Conservation (phyloP, 176 grass and related monocot species). For the Zea luxurians region DNA sequence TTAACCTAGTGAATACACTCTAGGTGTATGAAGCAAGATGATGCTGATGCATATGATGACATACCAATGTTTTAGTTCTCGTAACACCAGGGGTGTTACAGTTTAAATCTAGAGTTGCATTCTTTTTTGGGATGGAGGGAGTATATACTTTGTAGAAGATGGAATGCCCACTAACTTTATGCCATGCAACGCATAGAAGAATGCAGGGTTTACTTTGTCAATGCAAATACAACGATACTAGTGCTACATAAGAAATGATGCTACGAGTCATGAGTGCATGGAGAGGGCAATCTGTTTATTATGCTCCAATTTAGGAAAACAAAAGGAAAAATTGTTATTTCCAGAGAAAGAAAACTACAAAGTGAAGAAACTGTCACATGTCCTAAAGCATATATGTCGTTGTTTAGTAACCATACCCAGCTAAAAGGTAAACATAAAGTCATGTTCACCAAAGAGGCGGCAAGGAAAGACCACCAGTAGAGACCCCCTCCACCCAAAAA, state of each 20-base stretch:
- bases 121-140: no score
- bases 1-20: no score
- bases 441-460: background rate
- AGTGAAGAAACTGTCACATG: constrained; percentile 13
- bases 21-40: no score
- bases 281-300: constrained; percentile 16
- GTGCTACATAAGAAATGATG: background rate
- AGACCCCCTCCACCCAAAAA: background rate
- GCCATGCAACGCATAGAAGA: background rate
- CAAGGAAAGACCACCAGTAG: background rate
- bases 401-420: background rate
- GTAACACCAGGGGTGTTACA: no score
- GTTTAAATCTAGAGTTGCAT: no score
- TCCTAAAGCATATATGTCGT: background rate
- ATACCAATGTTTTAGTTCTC: no score
- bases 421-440: background rate
- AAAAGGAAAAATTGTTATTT: background rate
- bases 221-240: background rate
- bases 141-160: background rate
- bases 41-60: no score
- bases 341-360: background rate
- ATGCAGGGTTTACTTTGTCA: background rate
- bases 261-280: background rate
- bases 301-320: background rate
- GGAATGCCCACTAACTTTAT: background rate